Evolutionary conservation across 2,329 filamentous ascomycete species (phyloP), one percentile per base, ranked within the genome.

Genomic region (Botrytis aclada): DNA sequence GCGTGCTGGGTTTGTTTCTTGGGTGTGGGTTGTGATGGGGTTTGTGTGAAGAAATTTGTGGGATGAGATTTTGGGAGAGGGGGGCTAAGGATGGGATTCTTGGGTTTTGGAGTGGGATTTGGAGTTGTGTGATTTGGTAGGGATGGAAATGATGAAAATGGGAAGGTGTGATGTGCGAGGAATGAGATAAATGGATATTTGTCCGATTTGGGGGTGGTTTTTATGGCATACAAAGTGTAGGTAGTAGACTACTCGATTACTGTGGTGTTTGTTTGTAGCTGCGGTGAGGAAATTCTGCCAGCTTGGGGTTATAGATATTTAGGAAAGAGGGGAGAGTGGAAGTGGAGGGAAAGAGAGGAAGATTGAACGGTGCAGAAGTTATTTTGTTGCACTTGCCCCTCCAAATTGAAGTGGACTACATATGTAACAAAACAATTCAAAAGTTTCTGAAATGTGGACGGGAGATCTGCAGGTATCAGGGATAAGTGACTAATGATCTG

Each of bases 271-370:
- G 3, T 54, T 54, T 54, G 3, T 54, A 1, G 3, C 18, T 54
- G 12, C 0, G 5, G 12, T 18, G 14, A 6, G 14, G 51, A 29
- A 0, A 8, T 3, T 54, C 1, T 54, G 4, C 3, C 14, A 8
- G 2, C 18, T 3, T 54, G 25, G 14, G 25, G n/a, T 54, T 54
- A 14, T 29, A 54, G 2, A 54, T n/a, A 14, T 5, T 16, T n/a
- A 14, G 6, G n/a, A 6, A 54, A 29, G 45, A 10, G 5, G 12
- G 51, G 25, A 1, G 6, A 29, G 51, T 7, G 47, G 5, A 1
- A 12, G 14, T n/a, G 4, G 25, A n/a, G 47, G 5, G 22, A 7
- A 12, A n/a, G 10, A 47, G 18, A 20, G 18, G 18, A 22, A 45
- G 12, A 3, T 41, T 14, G n/a, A n/a, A n/a, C n/a, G n/a, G n/a